phyloP scores from a whole-genome alignment of 495 filamentous ascomycete genomes.

The Penicillium pulvis region DNA sequence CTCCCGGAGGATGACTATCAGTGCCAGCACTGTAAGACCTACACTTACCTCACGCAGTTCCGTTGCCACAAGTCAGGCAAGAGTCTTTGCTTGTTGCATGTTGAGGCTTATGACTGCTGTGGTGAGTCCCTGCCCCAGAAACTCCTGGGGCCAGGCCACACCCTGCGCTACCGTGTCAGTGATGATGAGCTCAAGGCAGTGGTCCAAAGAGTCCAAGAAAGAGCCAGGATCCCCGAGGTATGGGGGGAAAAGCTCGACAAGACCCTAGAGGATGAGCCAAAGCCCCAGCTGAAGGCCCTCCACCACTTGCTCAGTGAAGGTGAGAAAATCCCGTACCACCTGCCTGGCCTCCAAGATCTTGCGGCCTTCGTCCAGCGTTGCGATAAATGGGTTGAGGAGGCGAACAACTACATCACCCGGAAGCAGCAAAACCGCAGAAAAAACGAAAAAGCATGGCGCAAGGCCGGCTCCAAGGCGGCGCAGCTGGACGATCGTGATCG shows the following conservation, averaged over 20 bases:
- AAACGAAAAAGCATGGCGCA: constrained; percentile 90
- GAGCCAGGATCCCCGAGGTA: constrained; percentile 78
- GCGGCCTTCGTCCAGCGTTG: constrained; percentile 90
- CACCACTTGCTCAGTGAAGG: constrained; percentile 87
- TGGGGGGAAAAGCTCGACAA: constrained; percentile 93
- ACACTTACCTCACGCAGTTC: constrained; percentile 88
- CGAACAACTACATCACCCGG: constrained; percentile 92
- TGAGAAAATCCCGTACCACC: constrained; percentile 93
- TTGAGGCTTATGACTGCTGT: constrained; percentile 79
- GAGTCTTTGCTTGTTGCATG: constrained; percentile 76
- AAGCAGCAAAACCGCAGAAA: constrained; percentile 99
- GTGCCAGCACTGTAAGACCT: constrained; percentile 89
- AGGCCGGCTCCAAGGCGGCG: constrained; percentile 69
- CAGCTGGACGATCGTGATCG: constrained; percentile 88
- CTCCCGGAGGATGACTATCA: constrained; percentile 87
- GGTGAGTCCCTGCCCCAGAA: constrained; percentile 60
- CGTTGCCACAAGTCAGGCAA: constrained; percentile 77
- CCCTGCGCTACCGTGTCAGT: constrained; percentile 71
- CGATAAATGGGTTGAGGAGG: constrained; percentile 98
- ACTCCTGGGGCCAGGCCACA: constrained; percentile 63
- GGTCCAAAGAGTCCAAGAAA: constrained; percentile 79
- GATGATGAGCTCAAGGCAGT: constrained; percentile 66
- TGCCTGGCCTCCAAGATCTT: constrained; percentile 80
- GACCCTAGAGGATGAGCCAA: constrained; percentile 76
- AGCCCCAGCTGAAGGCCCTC: constrained; percentile 82